Evolutionary conservation across 192 early-diverging fungal species (phyloP).

Genomic region (Chytriomyces confervae): DNA sequence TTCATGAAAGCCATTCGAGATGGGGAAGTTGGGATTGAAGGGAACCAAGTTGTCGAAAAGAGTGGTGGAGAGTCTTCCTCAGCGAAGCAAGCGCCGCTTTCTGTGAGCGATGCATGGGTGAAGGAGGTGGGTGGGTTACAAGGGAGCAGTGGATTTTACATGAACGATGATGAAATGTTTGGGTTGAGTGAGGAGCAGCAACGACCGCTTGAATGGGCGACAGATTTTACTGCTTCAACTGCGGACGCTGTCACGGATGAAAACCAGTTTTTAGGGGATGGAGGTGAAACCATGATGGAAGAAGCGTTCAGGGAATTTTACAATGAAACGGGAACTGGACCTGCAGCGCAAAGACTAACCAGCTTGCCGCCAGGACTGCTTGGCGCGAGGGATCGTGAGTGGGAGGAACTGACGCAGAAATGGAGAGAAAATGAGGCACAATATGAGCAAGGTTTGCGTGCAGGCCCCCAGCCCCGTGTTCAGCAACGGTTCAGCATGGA

Average conservation of each 20-base stretch:
- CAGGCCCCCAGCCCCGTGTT: conserved; percentile 11
- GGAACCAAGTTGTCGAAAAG: conserved; percentile 81
- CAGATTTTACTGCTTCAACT: conserved; percentile 18
- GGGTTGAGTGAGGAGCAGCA: conserved; percentile 49
- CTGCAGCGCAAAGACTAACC: background rate
- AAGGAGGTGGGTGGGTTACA: conserved; percentile 50
- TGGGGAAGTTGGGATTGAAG: conserved; percentile 84
- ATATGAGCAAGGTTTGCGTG: conserved; percentile 7
- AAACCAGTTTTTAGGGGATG: background rate
- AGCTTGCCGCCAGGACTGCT: background rate
- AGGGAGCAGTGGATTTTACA: conserved; percentile 63
- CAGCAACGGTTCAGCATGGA: background rate
- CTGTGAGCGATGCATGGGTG: conserved; percentile 47
- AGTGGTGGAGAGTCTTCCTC: background rate
- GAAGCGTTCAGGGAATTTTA: conserved; percentile 32
- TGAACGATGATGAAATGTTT: conserved; percentile 62
- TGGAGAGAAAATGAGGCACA: conserved; percentile 16
- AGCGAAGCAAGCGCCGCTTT: conserved; percentile 24
- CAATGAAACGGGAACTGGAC: conserved; percentile 26
- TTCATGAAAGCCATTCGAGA: conserved; percentile 94
- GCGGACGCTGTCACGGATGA: background rate
- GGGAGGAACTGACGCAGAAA: conserved; percentile 30
- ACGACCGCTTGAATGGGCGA: conserved; percentile 36
- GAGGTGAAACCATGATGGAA: conserved; percentile 25
- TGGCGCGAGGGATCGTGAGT: conserved; percentile 19